These are phyloP conservation scores for Wolfiporia cocos DNA, from an alignment of 1,284 basidiomycete genomes.

Conservation along the genomic window DNA sequence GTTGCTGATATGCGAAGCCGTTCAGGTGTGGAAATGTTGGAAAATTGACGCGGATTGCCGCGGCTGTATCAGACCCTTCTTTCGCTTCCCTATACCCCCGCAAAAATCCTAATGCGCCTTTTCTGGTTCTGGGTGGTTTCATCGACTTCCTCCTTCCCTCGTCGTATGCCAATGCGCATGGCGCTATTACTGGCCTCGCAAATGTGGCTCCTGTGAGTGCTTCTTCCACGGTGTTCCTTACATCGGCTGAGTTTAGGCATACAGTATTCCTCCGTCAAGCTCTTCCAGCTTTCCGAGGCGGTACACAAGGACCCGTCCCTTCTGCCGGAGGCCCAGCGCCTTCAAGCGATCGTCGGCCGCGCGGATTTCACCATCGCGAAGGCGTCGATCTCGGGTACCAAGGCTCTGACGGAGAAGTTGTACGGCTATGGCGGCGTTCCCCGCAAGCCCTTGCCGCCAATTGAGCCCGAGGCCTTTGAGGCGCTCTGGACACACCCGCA, in stretches of 20 bases:
- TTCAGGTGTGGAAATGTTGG: constrained; percentile 83
- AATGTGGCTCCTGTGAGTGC: constrained; percentile 42
- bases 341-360: constrained; percentile 77
- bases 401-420: constrained; percentile 69
- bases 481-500: constrained; percentile 68
- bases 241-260: not conserved
- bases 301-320: constrained; percentile 46
- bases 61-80: constrained; percentile 50
- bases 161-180: constrained; percentile 39
- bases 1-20: not conserved
- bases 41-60: constrained; percentile 81
- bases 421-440: constrained; percentile 76
- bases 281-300: constrained; percentile 57
- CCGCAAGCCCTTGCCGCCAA: constrained; percentile 70
- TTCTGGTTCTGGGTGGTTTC: constrained; percentile 55
- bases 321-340: constrained; percentile 63
- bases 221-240: constrained; percentile 7
- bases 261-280: constrained; percentile 54
- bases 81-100: constrained; percentile 61
- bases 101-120: constrained; percentile 55
- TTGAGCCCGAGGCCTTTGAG: constrained; percentile 45
- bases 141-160: constrained; percentile 50
- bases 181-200: constrained; percentile 52
- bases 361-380: constrained; percentile 80
- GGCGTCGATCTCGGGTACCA: constrained; percentile 77